Percentiles rank a stretch among this genome's conserved stretches.
Evolutionary conservation across 768 basidiomycete species (phyloP).

Genomic region (Chlorophyllum brunneum): DNA sequence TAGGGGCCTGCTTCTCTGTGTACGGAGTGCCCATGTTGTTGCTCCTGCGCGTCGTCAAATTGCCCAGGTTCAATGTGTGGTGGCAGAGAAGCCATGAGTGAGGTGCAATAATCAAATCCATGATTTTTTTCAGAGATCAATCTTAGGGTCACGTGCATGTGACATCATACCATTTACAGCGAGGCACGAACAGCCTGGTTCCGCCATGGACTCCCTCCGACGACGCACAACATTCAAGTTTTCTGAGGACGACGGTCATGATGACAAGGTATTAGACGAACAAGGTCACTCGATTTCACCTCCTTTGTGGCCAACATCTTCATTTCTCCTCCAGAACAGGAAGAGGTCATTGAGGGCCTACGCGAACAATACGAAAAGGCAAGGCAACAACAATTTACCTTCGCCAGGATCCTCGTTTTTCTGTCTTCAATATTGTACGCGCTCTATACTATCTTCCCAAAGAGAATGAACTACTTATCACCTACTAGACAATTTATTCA

Average conservation of each 20-base stretch:
- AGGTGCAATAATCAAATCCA: not conserved
- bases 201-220: constrained; percentile 34
- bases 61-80: constrained; percentile 44
- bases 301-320: not conserved
- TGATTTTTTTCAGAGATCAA: not conserved
- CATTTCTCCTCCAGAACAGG: constrained; percentile 47
- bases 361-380: constrained; percentile 39
- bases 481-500: constrained; percentile 44
- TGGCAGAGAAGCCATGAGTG: constrained; percentile 25
- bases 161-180: not conserved
- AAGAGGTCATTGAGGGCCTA: constrained; percentile 48
- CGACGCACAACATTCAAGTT: constrained; percentile 43
- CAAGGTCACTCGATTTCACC: constrained; percentile 35
- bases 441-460: not conserved
- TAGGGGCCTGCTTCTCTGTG: constrained; percentile 32
- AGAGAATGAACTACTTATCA: not conserved
- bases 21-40: constrained; percentile 10
- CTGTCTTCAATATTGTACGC: constrained; percentile 47
- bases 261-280: constrained; percentile 44
- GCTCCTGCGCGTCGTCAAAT: constrained; percentile 57
- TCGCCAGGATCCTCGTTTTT: constrained; percentile 37
- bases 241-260: constrained; percentile 25
- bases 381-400: constrained; percentile 36
- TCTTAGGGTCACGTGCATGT: constrained; percentile 14
- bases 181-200: not conserved